Base-by-base conservation (phyloP, 2,329 filamentous ascomycete species). In the Triangularia setosa region DNA sequence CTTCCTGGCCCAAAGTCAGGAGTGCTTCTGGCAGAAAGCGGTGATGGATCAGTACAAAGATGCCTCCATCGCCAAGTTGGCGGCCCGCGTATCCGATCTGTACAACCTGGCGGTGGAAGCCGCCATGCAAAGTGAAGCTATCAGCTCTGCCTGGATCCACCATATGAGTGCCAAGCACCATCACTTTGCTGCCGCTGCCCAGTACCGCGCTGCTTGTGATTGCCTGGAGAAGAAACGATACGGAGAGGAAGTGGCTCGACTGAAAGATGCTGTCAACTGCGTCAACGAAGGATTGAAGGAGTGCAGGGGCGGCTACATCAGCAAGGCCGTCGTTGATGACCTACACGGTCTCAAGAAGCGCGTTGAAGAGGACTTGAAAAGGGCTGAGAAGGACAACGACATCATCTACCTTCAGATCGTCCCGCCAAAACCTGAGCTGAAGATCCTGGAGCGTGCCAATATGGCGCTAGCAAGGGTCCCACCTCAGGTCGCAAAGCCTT, bases 21-120 rank as follows among this genome's bases (percentile, higher is more conserved):
- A 99, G 78, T 98, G 93, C 75, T 98, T 95, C 77, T 99, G 95
- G 95, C 90, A 95, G 71, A 98, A 97, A 75, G 94, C 95, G 0
- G 93, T 96, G 64, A 93, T 96, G 80, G 94, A 97, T 74, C 88
- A 89, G 24, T 87, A 97, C 78, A 97, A 96, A 75, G 95, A 99
- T 74, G 90, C 88, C 1, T 92, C 90, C 0, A 96, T 99, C 67
- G 91, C 95, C 2, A 95, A 96, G 75, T 82, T 99, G 18, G 93
- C 95, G 4, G 92, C 92, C 0, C 78, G 92, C 66, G 93, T 98
- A 3, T 96, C 92, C 2, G 95, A 99, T 73, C 85, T 96, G 53
- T 99, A 98, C 77, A 90, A 88, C 61, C 81, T 89, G 61, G 92
- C 93, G 0, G 89, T 91, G 6, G 94, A 97, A 71, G 90, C 89